Evolutionary conservation across 1,284 basidiomycete species (phyloP).

Genomic region (Ganoderma lucidum): DNA sequence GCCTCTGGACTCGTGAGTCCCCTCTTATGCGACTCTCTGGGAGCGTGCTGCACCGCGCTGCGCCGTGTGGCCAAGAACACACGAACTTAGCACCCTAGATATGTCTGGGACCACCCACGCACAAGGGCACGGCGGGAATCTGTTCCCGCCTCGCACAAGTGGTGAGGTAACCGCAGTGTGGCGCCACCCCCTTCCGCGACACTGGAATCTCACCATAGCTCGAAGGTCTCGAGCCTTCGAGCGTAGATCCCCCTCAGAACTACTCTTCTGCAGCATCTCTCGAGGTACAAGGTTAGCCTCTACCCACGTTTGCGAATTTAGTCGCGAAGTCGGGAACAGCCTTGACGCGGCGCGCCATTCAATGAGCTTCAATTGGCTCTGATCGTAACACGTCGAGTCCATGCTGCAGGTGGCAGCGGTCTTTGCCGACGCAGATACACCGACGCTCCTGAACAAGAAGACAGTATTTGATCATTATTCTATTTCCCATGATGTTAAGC

Average conservation of each 20-base stretch:
- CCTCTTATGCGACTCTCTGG: background rate
- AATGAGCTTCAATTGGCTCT: background rate
- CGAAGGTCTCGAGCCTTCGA: background rate
- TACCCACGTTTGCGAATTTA: background rate
- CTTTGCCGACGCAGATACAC: background rate
- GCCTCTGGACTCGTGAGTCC: background rate
- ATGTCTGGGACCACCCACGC: background rate
- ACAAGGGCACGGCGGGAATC: background rate
- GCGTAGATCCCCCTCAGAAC: conserved; percentile 1
- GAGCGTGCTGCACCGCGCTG: background rate
- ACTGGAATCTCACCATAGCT: background rate
- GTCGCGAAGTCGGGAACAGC: background rate
- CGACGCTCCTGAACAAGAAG: background rate
- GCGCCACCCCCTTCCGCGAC: background rate
- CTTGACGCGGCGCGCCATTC: background rate
- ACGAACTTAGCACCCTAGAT: background rate
- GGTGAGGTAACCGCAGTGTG: conserved; percentile 7
- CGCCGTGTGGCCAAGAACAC: background rate
- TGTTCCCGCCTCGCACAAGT: conserved; percentile 7
- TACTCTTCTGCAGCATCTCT: background rate
- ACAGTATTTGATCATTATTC: background rate
- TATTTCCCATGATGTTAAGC: background rate
- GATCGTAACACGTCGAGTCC: background rate
- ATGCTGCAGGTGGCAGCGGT: background rate
- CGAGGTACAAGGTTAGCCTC: background rate